Evolutionary conservation across 2,329 filamentous ascomycete genomes (phyloP).

Genomic region (Eutypella sp.): DNA sequence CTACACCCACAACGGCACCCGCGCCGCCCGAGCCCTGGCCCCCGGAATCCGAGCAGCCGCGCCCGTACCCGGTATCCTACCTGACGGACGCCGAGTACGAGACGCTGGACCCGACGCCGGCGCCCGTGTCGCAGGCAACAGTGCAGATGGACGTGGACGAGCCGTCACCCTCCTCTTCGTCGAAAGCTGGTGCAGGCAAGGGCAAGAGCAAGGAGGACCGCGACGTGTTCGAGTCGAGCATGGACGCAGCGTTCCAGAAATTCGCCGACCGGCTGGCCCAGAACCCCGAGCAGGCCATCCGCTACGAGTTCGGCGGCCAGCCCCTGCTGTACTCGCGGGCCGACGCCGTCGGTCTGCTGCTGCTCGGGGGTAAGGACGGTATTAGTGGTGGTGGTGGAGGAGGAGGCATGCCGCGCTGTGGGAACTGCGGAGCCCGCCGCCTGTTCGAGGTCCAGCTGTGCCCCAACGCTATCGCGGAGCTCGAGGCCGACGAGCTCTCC

Average conservation of each 20-base stretch:
- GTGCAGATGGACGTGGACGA: conserved; percentile 44
- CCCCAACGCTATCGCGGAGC: conserved; percentile 81
- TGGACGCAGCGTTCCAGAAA: conserved; percentile 73
- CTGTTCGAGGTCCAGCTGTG: conserved; percentile 91
- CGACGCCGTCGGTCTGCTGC: conserved; percentile 66
- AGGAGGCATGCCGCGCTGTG: conserved; percentile 66
- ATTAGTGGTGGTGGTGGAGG: conserved; percentile 19
- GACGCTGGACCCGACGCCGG: conserved; percentile 61
- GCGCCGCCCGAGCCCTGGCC: conserved; percentile 72
- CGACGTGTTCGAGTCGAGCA: conserved; percentile 65
- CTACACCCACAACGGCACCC: conserved; percentile 13
- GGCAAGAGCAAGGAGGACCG: conserved; percentile 55
- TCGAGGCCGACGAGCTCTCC: conserved; percentile 71
- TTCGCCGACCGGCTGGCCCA: conserved; percentile 74
- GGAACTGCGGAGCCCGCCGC: conserved; percentile 67
- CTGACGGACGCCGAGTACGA: conserved; percentile 89
- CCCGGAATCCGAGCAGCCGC: conserved; percentile 54
- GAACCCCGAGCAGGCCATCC: conserved; percentile 77
- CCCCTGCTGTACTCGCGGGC: conserved; percentile 77
- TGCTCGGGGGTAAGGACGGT: conserved; percentile 35
- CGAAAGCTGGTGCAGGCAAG: conserved; percentile 7
- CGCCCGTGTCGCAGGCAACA: conserved; percentile 45
- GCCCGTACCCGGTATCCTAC: conserved; percentile 71
- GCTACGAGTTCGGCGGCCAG: conserved; percentile 69
- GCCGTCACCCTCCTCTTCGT: conserved; percentile 22